These are phyloP conservation scores for Verruconis gallopava DNA, from an alignment of 2,329 filamentous ascomycete species.

Conservation along the genomic window DNA sequence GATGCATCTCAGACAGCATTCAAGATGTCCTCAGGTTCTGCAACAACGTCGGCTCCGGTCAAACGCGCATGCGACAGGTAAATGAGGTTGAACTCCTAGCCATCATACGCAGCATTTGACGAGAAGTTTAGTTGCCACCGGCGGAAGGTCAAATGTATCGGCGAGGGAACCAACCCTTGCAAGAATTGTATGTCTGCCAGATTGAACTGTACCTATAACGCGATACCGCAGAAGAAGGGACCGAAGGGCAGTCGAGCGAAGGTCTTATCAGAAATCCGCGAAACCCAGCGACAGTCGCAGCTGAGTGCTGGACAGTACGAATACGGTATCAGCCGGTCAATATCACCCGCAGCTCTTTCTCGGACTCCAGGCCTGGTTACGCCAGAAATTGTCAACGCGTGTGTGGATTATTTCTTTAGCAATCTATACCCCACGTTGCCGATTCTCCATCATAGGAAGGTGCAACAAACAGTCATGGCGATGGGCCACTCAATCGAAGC, in stretches of 20 bases:
- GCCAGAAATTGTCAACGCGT: slow-evolving; percentile 37
- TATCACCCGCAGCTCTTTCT: slow-evolving; percentile 29
- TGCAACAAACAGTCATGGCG: slow-evolving; percentile 41
- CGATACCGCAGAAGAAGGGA: slow-evolving; percentile 51
- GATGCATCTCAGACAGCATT: too few relatives aligned
- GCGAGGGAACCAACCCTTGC: slow-evolving; percentile 40
- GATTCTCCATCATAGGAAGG: slow-evolving; percentile 38
- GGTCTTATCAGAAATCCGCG: slow-evolving; percentile 49
- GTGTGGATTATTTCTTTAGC: slow-evolving; percentile 48
- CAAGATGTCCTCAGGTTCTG: slow-evolving; percentile 7
- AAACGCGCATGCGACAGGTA: slow-evolving; percentile 32
- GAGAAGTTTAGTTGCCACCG: slow-evolving; percentile 30
- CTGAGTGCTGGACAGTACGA: slow-evolving; percentile 27
- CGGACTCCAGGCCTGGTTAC: slow-evolving; percentile 36
- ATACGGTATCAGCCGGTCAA: slow-evolving; percentile 2
- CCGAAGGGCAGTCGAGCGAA: slow-evolving; percentile 50
- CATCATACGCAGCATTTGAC: slow-evolving; percentile 5
- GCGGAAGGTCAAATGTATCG: slow-evolving; percentile 39
- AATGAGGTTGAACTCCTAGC: slow-evolving; percentile 12
- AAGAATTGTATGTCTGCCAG: slow-evolving; percentile 47
- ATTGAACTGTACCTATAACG: slow-evolving; percentile 50
- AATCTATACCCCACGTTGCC: slow-evolving; percentile 54
- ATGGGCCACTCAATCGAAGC: slow-evolving; percentile 42
- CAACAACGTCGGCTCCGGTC: slow-evolving; percentile 21
- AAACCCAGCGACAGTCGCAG: slow-evolving; percentile 34